A percentile compares a stretch with the other conserved stretches of the same genome.
Conservation (phyloP, 2,329 filamentous ascomycete genomes). For the Knoxdaviesia proteae region DNA sequence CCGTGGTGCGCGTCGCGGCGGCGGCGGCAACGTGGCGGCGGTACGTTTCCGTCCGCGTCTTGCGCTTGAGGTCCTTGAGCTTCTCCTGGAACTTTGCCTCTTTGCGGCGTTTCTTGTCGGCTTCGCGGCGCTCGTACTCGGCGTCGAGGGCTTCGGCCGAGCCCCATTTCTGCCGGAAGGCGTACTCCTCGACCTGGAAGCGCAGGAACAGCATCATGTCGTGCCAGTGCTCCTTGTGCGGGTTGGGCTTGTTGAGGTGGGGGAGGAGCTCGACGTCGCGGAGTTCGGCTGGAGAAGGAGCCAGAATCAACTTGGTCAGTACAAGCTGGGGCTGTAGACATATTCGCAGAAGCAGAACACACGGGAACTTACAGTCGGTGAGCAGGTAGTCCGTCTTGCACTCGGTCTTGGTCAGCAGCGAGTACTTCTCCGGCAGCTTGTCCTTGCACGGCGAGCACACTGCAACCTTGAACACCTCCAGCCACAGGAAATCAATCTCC, state of each 20-base stretch:
- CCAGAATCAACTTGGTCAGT: conserved; percentile 1
- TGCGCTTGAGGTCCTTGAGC: conserved; percentile 74
- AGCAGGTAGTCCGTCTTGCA: conserved; percentile 86
- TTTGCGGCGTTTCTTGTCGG: conserved; percentile 65
- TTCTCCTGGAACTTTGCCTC: conserved; percentile 85
- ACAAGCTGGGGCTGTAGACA: neutral
- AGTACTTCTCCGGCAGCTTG: conserved; percentile 78
- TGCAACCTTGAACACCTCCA: conserved; percentile 55
- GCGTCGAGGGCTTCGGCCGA: conserved; percentile 66
- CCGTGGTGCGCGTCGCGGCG: conserved; percentile 17
- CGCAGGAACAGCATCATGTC: conserved; percentile 97
- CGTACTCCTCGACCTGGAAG: conserved; percentile 87
- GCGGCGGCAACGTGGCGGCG: conserved; percentile 43
- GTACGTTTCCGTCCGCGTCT: conserved; percentile 80
- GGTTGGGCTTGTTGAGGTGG: conserved; percentile 75
- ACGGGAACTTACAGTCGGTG: conserved; percentile 51
- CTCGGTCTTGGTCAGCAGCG: conserved; percentile 88
- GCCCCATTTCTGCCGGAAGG: conserved; percentile 79
- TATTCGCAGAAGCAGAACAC: neutral
- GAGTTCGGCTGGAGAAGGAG: conserved; percentile 48
- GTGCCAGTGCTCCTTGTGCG: conserved; percentile 89
- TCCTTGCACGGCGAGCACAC: conserved; percentile 81
- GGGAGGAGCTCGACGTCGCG: conserved; percentile 71
- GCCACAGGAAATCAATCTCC: conserved; percentile 93
- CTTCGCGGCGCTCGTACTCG: conserved; percentile 64